Conservation (phyloP, 208 protist species). For the Lotmaria passim region DNA sequence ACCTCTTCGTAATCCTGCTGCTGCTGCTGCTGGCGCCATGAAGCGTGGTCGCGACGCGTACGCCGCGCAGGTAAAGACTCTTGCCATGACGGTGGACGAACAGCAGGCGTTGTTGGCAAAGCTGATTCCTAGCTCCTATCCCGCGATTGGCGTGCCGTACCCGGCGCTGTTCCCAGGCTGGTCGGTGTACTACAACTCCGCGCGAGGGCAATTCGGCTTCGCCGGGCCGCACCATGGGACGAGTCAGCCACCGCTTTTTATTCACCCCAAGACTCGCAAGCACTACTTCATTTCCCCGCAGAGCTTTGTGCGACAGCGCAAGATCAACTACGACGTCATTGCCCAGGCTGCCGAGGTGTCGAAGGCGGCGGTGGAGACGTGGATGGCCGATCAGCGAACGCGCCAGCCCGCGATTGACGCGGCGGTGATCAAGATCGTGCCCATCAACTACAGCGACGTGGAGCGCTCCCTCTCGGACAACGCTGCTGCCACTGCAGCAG, state of each 20-base stretch:
- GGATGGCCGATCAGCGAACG: constrained; percentile 70
- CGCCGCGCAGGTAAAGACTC: background rate
- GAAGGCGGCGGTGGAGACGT: constrained; percentile 55
- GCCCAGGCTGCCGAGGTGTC: constrained; percentile 29
- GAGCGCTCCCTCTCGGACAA: constrained; percentile 36
- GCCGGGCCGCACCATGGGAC: constrained; percentile 10
- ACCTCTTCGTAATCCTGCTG: too few species aligned
- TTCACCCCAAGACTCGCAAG: constrained; percentile 57
- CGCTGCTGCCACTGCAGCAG: background rate
- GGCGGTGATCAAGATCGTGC: constrained; percentile 57
- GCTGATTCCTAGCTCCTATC: constrained; percentile 22
- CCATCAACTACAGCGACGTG: constrained; percentile 49
- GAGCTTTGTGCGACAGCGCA: constrained; percentile 62
- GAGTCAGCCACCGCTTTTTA: constrained; percentile 29
- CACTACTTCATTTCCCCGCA: constrained; percentile 75
- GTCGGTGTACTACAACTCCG: constrained; percentile 36
- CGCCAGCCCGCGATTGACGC: constrained; percentile 62
- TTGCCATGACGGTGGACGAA: constrained; percentile 23
- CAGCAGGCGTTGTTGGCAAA: constrained; percentile 17
- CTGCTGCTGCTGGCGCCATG: background rate
- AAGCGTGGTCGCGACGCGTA: constrained; percentile 17
- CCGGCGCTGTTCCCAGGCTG: constrained; percentile 26
- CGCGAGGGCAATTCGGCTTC: constrained; percentile 30
- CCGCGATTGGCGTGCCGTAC: constrained; percentile 19
- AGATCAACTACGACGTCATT: constrained; percentile 49